Base-by-base conservation (phyloP, 2,329 filamentous ascomycete species). In the Cordyceps militaris region DNA sequence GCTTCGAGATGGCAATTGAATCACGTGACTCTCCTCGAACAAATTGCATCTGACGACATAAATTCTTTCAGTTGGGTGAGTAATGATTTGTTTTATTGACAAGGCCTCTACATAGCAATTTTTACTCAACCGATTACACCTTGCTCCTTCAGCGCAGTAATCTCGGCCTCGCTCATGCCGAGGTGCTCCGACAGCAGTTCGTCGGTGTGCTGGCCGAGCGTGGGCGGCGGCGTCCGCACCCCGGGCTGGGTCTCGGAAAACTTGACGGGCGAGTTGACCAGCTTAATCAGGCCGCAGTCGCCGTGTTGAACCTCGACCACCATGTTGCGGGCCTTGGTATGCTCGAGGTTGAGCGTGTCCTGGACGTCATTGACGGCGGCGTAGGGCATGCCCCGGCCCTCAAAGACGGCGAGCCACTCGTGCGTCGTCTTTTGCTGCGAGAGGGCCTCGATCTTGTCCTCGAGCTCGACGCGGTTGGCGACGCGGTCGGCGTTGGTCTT, bases 221-320 rank as follows among this genome's bases (percentile, higher is more conserved):
- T 88, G 1, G 94, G 94, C 19, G 94, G 94, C 26, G 89, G 82
- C 3, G 79, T 87, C 34, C 93, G 80, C 40, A 96, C 84, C 3
- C 84, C 82, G 0, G 92, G 91, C 63, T 81, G 85, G 26, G 87
- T 88, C 63, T 92, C 85, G 5, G 91, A 96, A 71, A 91, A 96
- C 71, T 99, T 99, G 59, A 99, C 86, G 0, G 94, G 94, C 0
- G 91, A 95, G 67, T 96, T 97, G 56, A 99, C 87, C 67, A 99
- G 76, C 73, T 91, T 92, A 62, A 99, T 87, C 0, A 86, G 82
- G 0, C 94, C 94, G 70, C 93, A 97, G 8, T 79, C 77, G 5
- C 83, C 83, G 68, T 99, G 94, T 0, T 96, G 83, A 46, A 97
- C 77, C 68, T 96, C 88, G 14, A 89, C 83, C 1, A 99, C 88